Conservation (phyloP, 495 filamentous ascomycete species). For the Amorphotheca resinae region DNA sequence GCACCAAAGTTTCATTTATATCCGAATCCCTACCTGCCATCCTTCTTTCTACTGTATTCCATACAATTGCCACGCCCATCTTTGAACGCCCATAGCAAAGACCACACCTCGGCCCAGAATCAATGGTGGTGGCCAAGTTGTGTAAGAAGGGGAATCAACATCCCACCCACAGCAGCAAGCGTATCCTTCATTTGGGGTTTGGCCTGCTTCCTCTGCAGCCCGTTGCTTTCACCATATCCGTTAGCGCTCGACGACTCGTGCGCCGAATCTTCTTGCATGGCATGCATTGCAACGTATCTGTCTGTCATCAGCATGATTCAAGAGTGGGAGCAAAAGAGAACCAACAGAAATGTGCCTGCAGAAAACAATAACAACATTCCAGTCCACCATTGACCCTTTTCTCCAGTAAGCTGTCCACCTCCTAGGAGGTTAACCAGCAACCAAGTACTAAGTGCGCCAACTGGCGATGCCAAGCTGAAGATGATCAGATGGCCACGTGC, state of each 20-base stretch:
- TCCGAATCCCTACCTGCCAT: too few species aligned
- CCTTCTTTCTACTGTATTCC: too few species aligned
- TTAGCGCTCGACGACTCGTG: conserved; percentile 38
- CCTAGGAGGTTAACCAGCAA: conserved; percentile 61
- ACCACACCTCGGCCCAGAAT: neutral
- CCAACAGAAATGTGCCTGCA: conserved; percentile 89
- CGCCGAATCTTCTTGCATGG: conserved; percentile 68
- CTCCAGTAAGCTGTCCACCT: conserved; percentile 23
- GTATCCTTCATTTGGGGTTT: conserved; percentile 50
- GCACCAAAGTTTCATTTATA: too few species aligned
- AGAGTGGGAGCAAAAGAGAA: conserved; percentile 9
- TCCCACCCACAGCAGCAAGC: conserved; percentile 68
- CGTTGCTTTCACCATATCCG: conserved; percentile 50
- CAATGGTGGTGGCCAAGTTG: conserved; percentile 70
- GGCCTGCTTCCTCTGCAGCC: conserved; percentile 34
- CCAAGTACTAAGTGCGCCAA: conserved; percentile 78
- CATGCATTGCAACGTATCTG: conserved; percentile 97
- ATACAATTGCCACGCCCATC: too few species aligned
- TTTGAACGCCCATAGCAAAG: neutral
- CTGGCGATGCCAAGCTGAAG: conserved; percentile 82
- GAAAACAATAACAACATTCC: conserved; percentile 86
- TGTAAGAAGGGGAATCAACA: conserved; percentile 79
- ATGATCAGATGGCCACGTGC: conserved; percentile 76
- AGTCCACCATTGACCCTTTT: conserved; percentile 62
- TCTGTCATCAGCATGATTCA: conserved; percentile 8